A percentile compares a stretch with the other conserved stretches of the same genome.
Conservation (phyloP, 2,329 filamentous ascomycete genomes). For the Epichloe sibirici region DNA sequence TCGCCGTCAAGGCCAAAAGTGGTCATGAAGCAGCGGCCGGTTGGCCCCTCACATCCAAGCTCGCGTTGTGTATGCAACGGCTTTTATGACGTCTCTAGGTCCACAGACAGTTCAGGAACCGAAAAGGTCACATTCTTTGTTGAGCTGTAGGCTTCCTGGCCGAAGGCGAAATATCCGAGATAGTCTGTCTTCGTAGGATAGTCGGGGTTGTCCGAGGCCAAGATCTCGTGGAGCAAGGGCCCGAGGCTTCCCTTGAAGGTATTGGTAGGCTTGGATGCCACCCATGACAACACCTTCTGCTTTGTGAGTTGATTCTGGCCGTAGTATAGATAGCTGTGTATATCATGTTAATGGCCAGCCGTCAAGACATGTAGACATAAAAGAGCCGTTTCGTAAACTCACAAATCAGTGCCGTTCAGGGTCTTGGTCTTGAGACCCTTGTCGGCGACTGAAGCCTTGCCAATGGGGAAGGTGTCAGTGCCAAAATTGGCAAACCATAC, state of each 20-base stretch:
- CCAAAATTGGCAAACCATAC: constrained; percentile 41
- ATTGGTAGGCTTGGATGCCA: constrained; percentile 22
- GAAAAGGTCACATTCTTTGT: constrained; percentile 33
- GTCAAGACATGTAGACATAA: neutral
- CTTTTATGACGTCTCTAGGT: constrained; percentile 4
- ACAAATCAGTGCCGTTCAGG: constrained; percentile 32
- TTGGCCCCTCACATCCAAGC: neutral
- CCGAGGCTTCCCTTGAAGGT: constrained; percentile 34
- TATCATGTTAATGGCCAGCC: neutral
- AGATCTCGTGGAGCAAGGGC: constrained; percentile 30
- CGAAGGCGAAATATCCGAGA: constrained; percentile 39
- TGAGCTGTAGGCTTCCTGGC: constrained; percentile 36
- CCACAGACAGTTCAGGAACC: constrained; percentile 2
- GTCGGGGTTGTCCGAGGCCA: constrained; percentile 18
- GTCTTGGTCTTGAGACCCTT: constrained; percentile 21
- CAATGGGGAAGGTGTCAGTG: constrained; percentile 34
- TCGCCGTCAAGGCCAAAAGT: neutral
- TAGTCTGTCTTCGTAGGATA: constrained; percentile 31
- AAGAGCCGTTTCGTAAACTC: constrained; percentile 10
- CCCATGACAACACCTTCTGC: constrained; percentile 40
- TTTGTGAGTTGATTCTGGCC: constrained; percentile 24
- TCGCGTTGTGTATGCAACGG: neutral
- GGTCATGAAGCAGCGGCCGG: neutral
- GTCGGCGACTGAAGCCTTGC: constrained; percentile 13
- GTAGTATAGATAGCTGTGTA: constrained; percentile 28